Percentiles rank a stretch among this genome's conserved stretches.
phyloP scores from a whole-genome alignment of 768 basidiomycete genomes.

The Boletus fagicola region DNA sequence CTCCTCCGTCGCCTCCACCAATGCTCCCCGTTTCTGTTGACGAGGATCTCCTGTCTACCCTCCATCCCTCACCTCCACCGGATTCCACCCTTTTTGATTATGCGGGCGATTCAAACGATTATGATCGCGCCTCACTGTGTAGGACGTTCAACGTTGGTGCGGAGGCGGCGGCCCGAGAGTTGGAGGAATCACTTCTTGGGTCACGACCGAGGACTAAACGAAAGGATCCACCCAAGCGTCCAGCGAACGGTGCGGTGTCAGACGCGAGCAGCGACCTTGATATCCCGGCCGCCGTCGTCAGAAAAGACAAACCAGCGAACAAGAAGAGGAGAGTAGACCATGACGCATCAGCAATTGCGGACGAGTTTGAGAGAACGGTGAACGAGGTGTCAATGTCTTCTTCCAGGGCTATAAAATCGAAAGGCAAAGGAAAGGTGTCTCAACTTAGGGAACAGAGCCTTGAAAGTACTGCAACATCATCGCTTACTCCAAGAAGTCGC shows the following conservation, averaged over 20 bases:
- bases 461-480: slow-evolving; percentile 49
- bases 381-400: slow-evolving; percentile 39
- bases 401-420: slow-evolving; percentile 38
- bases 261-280: slow-evolving; percentile 63
- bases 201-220: slow-evolving; percentile 36
- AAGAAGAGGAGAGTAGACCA: slow-evolving; percentile 67
- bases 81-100: slow-evolving; percentile 33
- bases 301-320: slow-evolving; percentile 42
- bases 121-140: slow-evolving; percentile 22
- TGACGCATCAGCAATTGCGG: slow-evolving; percentile 37
- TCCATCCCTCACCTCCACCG: slow-evolving; percentile 38
- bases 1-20: slow-evolving; percentile 39
- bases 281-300: slow-evolving; percentile 34
- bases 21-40: slow-evolving; percentile 31
- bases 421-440: slow-evolving; percentile 51
- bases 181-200: slow-evolving; percentile 56
- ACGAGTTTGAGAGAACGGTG: slow-evolving; percentile 48
- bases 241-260: slow-evolving; percentile 46
- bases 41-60: slow-evolving; percentile 36
- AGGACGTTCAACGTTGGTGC: slow-evolving; percentile 33
- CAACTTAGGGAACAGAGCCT: slow-evolving; percentile 53
- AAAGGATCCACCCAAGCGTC: slow-evolving; percentile 50
- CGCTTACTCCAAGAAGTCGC: slow-evolving; percentile 46
- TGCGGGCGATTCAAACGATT: slow-evolving; percentile 24
- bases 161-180: slow-evolving; percentile 56